Percentiles rank a stretch among this genome's conserved stretches.
These are phyloP conservation scores for Catharanthus roseus DNA, from an alignment of 257 asterid genomes.

Conservation along the genomic window DNA sequence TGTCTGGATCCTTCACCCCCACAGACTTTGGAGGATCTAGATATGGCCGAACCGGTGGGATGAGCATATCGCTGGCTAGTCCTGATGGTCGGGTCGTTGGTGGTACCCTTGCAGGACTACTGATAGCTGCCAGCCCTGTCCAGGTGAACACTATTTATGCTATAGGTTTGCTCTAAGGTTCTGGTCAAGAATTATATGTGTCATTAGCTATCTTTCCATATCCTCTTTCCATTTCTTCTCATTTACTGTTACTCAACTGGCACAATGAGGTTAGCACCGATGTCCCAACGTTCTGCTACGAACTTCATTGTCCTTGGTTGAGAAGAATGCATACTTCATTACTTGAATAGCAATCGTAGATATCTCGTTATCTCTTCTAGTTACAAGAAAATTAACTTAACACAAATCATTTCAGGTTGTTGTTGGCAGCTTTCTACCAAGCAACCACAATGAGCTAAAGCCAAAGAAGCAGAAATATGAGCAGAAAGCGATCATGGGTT, in stretches of 20 bases:
- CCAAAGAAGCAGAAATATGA: constrained; percentile 59
- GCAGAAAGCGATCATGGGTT: constrained; percentile 18
- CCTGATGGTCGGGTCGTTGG: constrained; percentile 88
- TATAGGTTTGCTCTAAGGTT: not conserved
- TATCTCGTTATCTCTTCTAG: not conserved
- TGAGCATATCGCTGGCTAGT: constrained; percentile 75
- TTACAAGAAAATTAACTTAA: constrained; percentile 1
- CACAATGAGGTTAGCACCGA: not conserved
- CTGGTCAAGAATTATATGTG: not conserved
- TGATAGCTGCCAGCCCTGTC: constrained; percentile 69
- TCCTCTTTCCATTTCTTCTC: not conserved
- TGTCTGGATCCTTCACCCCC: constrained; percentile 79
- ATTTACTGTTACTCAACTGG: not conserved
- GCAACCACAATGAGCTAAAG: constrained; percentile 46
- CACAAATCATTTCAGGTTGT: constrained; percentile 53
- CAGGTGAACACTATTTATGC: constrained; percentile 34
- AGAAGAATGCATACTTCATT: not conserved
- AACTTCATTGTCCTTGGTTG: not conserved
- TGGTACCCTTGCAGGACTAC: constrained; percentile 65
- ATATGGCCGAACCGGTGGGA: constrained; percentile 50
- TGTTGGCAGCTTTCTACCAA: constrained; percentile 73
- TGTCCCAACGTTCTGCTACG: not conserved
- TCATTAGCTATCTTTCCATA: not conserved
- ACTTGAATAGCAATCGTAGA: not conserved
- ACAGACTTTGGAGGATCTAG: constrained; percentile 47